Conservation (phyloP, 257 asterid species). For the Ophiorrhiza pumila region DNA sequence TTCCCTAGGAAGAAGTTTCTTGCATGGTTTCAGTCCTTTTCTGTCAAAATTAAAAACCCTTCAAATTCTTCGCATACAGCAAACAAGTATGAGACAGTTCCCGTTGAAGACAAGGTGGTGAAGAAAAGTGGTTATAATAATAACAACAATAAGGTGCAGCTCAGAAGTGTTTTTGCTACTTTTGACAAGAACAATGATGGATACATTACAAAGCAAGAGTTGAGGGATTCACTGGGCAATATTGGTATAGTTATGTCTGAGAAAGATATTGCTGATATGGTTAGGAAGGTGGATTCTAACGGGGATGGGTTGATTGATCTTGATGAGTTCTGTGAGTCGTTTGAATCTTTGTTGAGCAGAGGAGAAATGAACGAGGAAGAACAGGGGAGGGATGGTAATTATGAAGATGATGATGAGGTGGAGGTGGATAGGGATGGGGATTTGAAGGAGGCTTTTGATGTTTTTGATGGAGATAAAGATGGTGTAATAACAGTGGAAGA, state of each 20-base stretch:
- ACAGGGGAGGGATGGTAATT: background rate
- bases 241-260: slow-evolving; percentile 62
- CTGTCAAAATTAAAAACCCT: background rate
- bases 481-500: slow-evolving; percentile 73
- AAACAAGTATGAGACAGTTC: background rate
- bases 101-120: background rate
- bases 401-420: background rate
- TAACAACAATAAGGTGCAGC: slow-evolving; percentile 21
- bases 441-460: slow-evolving; percentile 71
- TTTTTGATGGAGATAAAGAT: slow-evolving; percentile 73
- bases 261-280: slow-evolving; percentile 63
- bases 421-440: slow-evolving; percentile 28
- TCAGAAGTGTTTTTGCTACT: slow-evolving; percentile 55
- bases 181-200: slow-evolving; percentile 87
- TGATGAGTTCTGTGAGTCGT: slow-evolving; percentile 64
- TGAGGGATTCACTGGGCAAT: slow-evolving; percentile 54
- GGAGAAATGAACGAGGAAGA: slow-evolving; percentile 3
- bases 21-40: slow-evolving; percentile 25
- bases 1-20: slow-evolving; percentile 41
- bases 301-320: slow-evolving; percentile 77
- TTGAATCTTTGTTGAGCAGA: slow-evolving; percentile 32
- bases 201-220: slow-evolving; percentile 62
- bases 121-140: slow-evolving; percentile 7
- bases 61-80: slow-evolving; percentile 9
- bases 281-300: slow-evolving; percentile 53